Evolutionary conservation across 2,329 filamentous ascomycete species (phyloP).

Genomic region (Meredithiella fracta): DNA sequence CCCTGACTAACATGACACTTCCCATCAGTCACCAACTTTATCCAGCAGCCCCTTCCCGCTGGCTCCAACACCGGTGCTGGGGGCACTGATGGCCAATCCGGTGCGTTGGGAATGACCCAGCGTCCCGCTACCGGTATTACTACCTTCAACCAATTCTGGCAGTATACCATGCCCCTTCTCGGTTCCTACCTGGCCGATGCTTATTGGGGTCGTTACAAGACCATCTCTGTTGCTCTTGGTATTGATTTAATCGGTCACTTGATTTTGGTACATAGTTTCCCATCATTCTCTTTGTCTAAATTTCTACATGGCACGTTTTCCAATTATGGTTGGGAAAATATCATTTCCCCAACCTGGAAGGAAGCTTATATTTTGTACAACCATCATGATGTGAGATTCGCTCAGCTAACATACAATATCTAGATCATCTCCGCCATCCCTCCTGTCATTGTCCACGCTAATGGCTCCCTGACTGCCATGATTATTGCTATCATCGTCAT

Average conservation of each 20-base stretch:
- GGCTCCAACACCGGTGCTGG: slow-evolving; percentile 39
- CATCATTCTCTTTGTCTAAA: too few species aligned
- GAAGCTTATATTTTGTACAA: not conserved
- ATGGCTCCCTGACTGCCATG: slow-evolving; percentile 44
- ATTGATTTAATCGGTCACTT: slow-evolving; percentile 48
- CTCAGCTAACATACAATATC: not conserved
- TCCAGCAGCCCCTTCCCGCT: slow-evolving; percentile 38
- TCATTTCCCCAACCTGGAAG: not conserved
- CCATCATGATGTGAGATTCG: not conserved
- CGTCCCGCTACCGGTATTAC: slow-evolving; percentile 30
- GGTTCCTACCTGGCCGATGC: slow-evolving; percentile 36
- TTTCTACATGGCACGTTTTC: not conserved
- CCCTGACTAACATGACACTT: not conserved
- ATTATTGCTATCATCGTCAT: slow-evolving; percentile 40
- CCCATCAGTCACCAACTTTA: slow-evolving; percentile 40
- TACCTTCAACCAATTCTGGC: slow-evolving; percentile 41
- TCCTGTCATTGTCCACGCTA: slow-evolving; percentile 35
- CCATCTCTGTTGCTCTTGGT: slow-evolving; percentile 45
- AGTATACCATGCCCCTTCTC: slow-evolving; percentile 41
- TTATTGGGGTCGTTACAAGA: slow-evolving; percentile 52
- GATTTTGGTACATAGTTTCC: slow-evolving; percentile 29
- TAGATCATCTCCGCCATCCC: slow-evolving; percentile 46
- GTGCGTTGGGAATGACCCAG: slow-evolving; percentile 42
- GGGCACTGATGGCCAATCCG: slow-evolving; percentile 24
- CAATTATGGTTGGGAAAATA: not conserved